phyloP scores from a whole-genome alignment of 768 basidiomycete species.

The Epithele typhae region DNA sequence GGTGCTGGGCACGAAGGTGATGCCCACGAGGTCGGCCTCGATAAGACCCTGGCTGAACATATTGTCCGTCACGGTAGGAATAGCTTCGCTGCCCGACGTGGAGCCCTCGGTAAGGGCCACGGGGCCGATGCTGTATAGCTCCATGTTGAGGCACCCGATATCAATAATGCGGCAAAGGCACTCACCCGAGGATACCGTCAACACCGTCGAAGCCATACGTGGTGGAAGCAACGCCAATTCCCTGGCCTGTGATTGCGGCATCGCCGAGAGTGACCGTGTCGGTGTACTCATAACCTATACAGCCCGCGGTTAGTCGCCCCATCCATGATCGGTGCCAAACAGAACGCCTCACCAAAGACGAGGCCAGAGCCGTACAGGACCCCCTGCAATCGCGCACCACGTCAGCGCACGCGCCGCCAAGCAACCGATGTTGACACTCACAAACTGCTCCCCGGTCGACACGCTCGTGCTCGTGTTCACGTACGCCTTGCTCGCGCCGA shows the following conservation, averaged over 20 bases:
- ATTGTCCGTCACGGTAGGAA: constrained; percentile 39
- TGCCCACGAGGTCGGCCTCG: constrained; percentile 20
- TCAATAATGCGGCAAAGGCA: background rate
- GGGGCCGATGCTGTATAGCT: constrained; percentile 39
- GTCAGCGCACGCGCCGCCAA: background rate
- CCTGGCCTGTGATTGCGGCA: constrained; percentile 49
- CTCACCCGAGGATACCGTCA: constrained; percentile 64
- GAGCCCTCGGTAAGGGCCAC: constrained; percentile 44
- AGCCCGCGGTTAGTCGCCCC: background rate
- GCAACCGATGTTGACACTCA: background rate
- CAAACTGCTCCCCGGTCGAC: constrained; percentile 18
- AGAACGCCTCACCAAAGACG: constrained; percentile 1
- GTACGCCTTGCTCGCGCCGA: constrained; percentile 18
- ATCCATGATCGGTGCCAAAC: background rate
- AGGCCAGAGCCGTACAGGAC: constrained; percentile 12
- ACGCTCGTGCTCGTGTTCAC: constrained; percentile 13
- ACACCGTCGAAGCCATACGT: constrained; percentile 40
- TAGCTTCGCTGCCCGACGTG: background rate
- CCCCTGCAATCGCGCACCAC: background rate
- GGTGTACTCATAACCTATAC: constrained; percentile 23
- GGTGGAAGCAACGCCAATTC: constrained; percentile 54
- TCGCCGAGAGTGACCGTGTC: constrained; percentile 52
- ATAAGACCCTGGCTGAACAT: constrained; percentile 27
- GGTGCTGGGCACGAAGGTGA: constrained; percentile 32
- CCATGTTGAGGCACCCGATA: background rate